phyloP scores from a whole-genome alignment of 2,329 filamentous ascomycete species.

The Apiospora pterosperma region DNA sequence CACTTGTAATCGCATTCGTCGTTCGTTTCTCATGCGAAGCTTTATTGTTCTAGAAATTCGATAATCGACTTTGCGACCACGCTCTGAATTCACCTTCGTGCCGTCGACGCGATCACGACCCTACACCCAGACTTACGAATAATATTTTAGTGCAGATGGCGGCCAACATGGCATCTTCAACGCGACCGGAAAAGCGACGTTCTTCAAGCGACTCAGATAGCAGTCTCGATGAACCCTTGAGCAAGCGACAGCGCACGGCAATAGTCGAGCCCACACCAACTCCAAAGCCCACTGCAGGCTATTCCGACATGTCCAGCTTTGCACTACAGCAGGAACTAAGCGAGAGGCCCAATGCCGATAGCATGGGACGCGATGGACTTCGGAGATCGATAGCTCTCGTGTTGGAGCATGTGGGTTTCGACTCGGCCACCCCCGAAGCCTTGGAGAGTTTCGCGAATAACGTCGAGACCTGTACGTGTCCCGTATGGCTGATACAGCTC shows the following conservation, averaged over 20 bases:
- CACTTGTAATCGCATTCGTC: neutral
- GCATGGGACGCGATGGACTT: conserved; percentile 39
- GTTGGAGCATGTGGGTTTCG: conserved; percentile 57
- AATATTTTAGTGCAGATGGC: neutral
- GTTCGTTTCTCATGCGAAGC: neutral
- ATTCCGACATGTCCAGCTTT: conserved; percentile 2
- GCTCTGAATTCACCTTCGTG: neutral
- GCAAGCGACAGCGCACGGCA: conserved; percentile 23
- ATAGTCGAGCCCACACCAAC: conserved; percentile 13
- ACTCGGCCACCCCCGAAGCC: conserved; percentile 50
- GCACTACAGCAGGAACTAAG: conserved; percentile 12
- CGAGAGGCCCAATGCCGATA: conserved; percentile 23
- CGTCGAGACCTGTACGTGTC: conserved; percentile 53
- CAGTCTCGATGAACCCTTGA: conserved; percentile 7
- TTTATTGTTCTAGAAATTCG: neutral
- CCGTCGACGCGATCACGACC: neutral
- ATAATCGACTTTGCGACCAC: neutral
- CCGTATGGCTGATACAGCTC: neutral
- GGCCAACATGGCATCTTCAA: neutral
- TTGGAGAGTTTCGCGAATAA: conserved; percentile 55
- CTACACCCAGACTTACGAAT: neutral
- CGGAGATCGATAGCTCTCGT: conserved; percentile 54
- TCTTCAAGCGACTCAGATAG: conserved; percentile 14
- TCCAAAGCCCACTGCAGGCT: neutral
- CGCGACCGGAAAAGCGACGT: conserved; percentile 18